Conservation (phyloP, 441 rosid species). For the Arabidopsis lyrata region DNA sequence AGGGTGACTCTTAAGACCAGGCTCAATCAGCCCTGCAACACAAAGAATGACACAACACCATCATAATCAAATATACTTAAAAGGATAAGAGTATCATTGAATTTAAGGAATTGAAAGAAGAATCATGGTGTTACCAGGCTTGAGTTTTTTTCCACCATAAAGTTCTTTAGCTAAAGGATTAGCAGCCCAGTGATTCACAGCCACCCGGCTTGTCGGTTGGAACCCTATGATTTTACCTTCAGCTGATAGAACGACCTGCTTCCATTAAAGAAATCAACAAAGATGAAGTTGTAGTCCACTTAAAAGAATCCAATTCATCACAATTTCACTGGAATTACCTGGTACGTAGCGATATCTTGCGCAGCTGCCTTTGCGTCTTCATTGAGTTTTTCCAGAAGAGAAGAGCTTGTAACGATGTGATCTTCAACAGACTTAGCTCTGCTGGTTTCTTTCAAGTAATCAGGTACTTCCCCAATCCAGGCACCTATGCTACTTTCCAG, state of each 20-base stretch:
- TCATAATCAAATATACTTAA: conserved; percentile 1
- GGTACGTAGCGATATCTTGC: conserved; percentile 76
- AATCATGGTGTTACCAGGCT: conserved; percentile 60
- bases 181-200: conserved; percentile 77
- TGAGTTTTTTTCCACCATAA: conserved; percentile 60
- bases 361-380: conserved; percentile 62
- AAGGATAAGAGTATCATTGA: neutral
- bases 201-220: conserved; percentile 77
- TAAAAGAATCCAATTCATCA: neutral
- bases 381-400: conserved; percentile 47
- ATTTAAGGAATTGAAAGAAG: neutral
- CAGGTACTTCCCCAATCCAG: conserved; percentile 76
- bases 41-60: conserved; percentile 8
- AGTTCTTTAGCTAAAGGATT: conserved; percentile 82
- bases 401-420: conserved; percentile 47
- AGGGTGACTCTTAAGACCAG: conserved; percentile 52
- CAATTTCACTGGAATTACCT: conserved; percentile 52
- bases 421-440: conserved; percentile 48
- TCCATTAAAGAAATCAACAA: conserved; percentile 23
- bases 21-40: conserved; percentile 68
- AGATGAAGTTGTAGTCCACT: conserved; percentile 1
- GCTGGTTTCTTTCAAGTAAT: conserved; percentile 54
- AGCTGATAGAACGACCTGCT: conserved; percentile 66
- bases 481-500: conserved; percentile 56
- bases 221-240: conserved; percentile 77